phyloP scores from a whole-genome alignment of 768 basidiomycete genomes.

The Pleurotus eryngii region DNA sequence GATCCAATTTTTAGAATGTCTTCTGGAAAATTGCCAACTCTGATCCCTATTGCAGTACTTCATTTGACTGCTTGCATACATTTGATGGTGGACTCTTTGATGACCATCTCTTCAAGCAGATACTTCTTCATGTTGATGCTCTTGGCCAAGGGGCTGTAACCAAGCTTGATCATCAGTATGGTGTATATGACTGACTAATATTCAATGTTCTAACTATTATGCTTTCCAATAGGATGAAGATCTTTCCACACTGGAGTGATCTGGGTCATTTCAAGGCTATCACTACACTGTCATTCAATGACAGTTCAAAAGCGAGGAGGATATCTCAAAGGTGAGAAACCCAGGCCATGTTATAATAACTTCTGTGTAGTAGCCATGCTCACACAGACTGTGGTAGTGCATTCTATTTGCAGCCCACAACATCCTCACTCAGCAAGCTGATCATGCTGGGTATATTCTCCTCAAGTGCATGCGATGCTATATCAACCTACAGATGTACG shows the following conservation, averaged over 20 bases:
- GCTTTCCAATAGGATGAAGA: constrained; percentile 16
- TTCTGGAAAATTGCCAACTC: constrained; percentile 34
- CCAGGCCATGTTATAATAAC: too few relatives aligned
- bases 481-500: constrained; percentile 25
- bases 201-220: neutral
- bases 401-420: too few relatives aligned
- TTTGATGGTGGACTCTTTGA: constrained; percentile 28
- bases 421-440: constrained; percentile 11
- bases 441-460: constrained; percentile 19
- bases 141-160: constrained; percentile 12
- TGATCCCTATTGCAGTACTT: constrained; percentile 28
- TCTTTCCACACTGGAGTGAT: constrained; percentile 29
- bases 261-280: constrained; percentile 28
- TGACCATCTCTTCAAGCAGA: constrained; percentile 26
- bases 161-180: constrained; percentile 23
- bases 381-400: too few relatives aligned
- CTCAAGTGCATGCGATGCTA: constrained; percentile 26
- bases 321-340: constrained; percentile 29
- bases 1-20: constrained; percentile 26
- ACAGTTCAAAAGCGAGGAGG: constrained; percentile 34
- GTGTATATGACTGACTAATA: neutral
- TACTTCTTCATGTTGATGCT: constrained; percentile 18
- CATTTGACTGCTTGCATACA: constrained; percentile 37
- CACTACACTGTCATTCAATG: constrained; percentile 24
- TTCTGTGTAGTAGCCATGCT: too few relatives aligned